Conservation (phyloP, 2,329 filamentous ascomycete genomes). For the Fusarium sp. region DNA sequence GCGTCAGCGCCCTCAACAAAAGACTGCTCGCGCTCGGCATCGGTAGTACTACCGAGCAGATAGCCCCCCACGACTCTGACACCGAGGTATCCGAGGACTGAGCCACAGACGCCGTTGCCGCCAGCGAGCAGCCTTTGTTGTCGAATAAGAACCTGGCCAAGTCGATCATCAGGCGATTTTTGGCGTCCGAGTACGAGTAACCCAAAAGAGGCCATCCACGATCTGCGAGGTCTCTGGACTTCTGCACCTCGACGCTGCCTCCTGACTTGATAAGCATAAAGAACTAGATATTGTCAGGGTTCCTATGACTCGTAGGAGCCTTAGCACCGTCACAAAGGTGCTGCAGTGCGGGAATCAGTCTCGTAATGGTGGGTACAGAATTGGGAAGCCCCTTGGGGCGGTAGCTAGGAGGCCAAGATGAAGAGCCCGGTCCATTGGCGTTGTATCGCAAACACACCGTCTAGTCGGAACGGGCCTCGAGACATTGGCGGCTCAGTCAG, state of each 20-base stretch:
- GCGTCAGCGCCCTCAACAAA: not conserved
- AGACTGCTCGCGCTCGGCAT: not conserved
- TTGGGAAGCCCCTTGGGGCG: not conserved
- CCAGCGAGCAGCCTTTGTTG: not conserved
- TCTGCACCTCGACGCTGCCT: not conserved
- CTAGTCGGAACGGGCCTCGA: not conserved
- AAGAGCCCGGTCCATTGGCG: not conserved
- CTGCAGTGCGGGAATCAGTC: not conserved
- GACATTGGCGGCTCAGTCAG: not conserved
- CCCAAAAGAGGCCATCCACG: not conserved
- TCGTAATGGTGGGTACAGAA: not conserved
- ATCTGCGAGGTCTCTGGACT: not conserved
- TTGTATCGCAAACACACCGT: not conserved
- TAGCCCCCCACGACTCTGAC: not conserved
- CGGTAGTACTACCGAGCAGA: not conserved
- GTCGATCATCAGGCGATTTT: conserved; percentile 1
- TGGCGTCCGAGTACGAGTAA: not conserved
- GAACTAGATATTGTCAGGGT: not conserved
- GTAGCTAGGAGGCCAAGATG: not conserved
- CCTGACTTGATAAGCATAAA: conserved; percentile 2
- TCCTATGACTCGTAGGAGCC: not conserved
- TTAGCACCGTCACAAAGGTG: not conserved
- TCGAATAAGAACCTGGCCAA: not conserved
- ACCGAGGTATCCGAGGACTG: not conserved
- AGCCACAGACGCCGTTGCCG: conserved; percentile 1